These are phyloP conservation scores for Adansonia rubrostipa DNA, from an alignment of 441 rosid species.

Conservation along the genomic window DNA sequence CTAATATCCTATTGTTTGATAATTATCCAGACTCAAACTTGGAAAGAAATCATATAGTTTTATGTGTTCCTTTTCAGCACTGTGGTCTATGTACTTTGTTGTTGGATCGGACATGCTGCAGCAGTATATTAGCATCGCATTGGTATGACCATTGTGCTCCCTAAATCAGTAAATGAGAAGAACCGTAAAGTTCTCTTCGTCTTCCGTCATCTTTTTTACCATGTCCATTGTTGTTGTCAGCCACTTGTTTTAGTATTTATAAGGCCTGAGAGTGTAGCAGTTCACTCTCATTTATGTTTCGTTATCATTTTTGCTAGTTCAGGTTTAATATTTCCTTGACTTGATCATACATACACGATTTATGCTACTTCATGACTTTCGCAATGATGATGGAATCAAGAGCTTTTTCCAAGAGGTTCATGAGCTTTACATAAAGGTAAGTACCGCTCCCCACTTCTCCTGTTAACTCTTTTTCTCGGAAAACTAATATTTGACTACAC, in stretches of 20 bases:
- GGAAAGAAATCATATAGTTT: background rate
- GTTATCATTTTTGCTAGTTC: background rate
- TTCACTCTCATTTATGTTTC: background rate
- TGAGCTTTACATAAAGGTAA: slow-evolving; percentile 93
- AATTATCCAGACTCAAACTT: background rate
- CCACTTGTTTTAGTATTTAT: background rate
- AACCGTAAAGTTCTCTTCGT: background rate
- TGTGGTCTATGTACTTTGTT: background rate
- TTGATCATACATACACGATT: slow-evolving; percentile 71
- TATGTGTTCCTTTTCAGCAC: no score
- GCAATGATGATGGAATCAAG: slow-evolving; percentile 96
- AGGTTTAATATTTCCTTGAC: slow-evolving; percentile 52
- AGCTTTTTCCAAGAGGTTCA: slow-evolving; percentile 99
- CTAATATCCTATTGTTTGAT: background rate
- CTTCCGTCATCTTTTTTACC: background rate
- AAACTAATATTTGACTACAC: background rate
- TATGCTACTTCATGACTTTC: slow-evolving; percentile 96
- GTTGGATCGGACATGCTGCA: slow-evolving; percentile 1
- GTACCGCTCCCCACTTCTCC: background rate
- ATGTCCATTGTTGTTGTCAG: background rate
- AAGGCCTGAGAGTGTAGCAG: background rate
- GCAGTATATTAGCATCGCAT: background rate
- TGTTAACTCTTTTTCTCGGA: background rate
- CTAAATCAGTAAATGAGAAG: background rate
- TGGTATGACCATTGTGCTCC: background rate